Evolutionary conservation across 192 early-diverging fungal species (phyloP), one percentile per base, ranked within the genome.

Genomic region (Backusella luteola): DNA sequence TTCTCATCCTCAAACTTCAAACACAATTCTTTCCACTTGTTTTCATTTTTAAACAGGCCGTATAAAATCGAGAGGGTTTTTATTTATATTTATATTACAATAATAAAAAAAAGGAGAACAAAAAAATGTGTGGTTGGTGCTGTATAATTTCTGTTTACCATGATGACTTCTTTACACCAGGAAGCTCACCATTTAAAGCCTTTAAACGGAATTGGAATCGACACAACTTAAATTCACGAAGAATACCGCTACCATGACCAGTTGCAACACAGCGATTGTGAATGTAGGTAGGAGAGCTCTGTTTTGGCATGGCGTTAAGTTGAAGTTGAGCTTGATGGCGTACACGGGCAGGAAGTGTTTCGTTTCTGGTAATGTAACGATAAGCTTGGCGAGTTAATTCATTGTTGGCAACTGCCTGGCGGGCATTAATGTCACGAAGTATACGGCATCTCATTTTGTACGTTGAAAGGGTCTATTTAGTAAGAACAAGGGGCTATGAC

Each of bases 121-220:
- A 44, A 71, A 71, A 44, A 71, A 71, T 39, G 15, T 67, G 23
- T 11, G 15, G 21, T 69, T 76, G 67, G 8, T 21, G 21, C 14
- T 29, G 34, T 6, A 49, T 49, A 49, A 1, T 59, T 52, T 26
- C 3, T 77, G 42, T 82, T 79, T 91, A 95, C 93, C 93, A 95
- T 52, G 91, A 90, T 17, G 91, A 85, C 79, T 95, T 95, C 81
- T 88, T 89, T 41, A 95, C 93, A 72, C 93, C 93, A 4, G 93
- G 92, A 73, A 95, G 80, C 66, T 93, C 91, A 41, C 93, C 93
- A 73, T 91, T 89, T 32, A 95, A 82, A 12, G 93, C 93, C 81
- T 91, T 93, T 49, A 91, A 56, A 69, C 93, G 90, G 85, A 95
- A 95, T 84, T 92, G 91, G 88, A 91, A 91, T 49, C 92, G 88